Conservation (phyloP, 1,284 basidiomycete genomes). For the Leucoagaricus sp. region DNA sequence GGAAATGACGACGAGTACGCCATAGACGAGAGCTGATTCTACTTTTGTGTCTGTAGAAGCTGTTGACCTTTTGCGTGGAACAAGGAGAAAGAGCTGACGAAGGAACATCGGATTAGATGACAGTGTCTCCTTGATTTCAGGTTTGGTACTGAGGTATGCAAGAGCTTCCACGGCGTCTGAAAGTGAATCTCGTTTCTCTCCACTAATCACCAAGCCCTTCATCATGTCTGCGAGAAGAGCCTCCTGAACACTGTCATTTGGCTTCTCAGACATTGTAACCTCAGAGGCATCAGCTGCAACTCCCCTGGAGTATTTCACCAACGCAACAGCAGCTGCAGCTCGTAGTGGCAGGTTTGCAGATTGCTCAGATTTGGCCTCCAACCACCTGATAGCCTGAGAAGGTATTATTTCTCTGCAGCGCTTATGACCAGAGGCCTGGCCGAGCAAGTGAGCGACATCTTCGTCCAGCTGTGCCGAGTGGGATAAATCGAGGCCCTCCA, state of each 20-base stretch:
- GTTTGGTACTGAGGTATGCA: conserved; percentile 74
- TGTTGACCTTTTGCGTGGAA: conserved; percentile 50
- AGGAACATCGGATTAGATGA: conserved; percentile 60
- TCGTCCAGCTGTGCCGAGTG: conserved; percentile 48
- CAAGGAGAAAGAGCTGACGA: conserved; percentile 58
- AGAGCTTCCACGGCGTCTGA: conserved; percentile 80
- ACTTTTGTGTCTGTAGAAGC: conserved; percentile 25
- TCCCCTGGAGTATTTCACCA: conserved; percentile 76
- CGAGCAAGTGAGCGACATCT: conserved; percentile 68
- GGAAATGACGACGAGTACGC: conserved; percentile 70
- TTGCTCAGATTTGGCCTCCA: conserved; percentile 56
- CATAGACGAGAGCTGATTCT: conserved; percentile 67
- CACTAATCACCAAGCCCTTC: conserved; percentile 53
- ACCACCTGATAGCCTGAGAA: conserved; percentile 58
- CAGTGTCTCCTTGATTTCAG: conserved; percentile 66
- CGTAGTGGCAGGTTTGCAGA: conserved; percentile 48
- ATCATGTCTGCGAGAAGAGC: conserved; percentile 57
- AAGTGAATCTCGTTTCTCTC: conserved; percentile 40
- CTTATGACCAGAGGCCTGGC: conserved; percentile 75
- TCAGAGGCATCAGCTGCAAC: conserved; percentile 45
- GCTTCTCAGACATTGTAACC: conserved; percentile 29
- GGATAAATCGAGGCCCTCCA: conserved; percentile 66
- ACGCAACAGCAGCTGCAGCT: conserved; percentile 69
- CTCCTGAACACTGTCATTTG: conserved; percentile 26
- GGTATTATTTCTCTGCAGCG: conserved; percentile 63